A percentile compares a stretch with the other conserved stretches of the same genome.
Conservation (phyloP, 1,139 yeast genomes). For the Candida mesenterica region DNA sequence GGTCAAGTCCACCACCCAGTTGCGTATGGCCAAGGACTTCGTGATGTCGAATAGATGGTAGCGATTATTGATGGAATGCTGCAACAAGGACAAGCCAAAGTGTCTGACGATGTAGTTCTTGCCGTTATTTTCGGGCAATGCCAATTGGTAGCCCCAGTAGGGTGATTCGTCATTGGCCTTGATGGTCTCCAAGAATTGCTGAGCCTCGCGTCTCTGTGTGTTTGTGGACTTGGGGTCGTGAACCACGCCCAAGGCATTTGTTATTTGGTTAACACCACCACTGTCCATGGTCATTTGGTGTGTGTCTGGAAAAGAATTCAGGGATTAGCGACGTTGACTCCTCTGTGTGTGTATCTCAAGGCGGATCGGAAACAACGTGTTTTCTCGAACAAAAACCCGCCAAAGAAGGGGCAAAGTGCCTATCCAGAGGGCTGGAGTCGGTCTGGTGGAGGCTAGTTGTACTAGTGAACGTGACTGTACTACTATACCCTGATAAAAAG, state of each 20-base stretch:
- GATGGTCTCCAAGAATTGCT: conserved; percentile 69
- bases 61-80: conserved; percentile 63
- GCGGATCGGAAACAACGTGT: too few relatives aligned
- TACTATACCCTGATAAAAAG: too few relatives aligned
- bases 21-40: conserved; percentile 68
- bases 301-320: conserved; percentile 3
- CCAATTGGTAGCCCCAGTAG: conserved; percentile 87
- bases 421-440: too few relatives aligned
- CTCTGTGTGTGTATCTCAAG: too few relatives aligned
- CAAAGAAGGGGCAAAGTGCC: background rate
- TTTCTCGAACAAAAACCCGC: conserved; percentile 1
- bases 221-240: conserved; percentile 73
- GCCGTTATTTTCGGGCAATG: conserved; percentile 58
- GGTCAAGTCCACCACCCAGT: conserved; percentile 82
- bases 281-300: conserved; percentile 53
- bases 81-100: conserved; percentile 80
- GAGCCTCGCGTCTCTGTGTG: conserved; percentile 64
- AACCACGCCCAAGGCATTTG: conserved; percentile 73
- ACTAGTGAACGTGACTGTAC: too few relatives aligned
- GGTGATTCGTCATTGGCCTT: conserved; percentile 84
- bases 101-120: conserved; percentile 77
- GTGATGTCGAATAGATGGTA: conserved; percentile 56
- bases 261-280: conserved; percentile 64
- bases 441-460: too few relatives aligned
- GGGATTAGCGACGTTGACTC: too few relatives aligned